Base-by-base conservation (phyloP, 331 rosid genomes). In the Quercus tomentella region DNA sequence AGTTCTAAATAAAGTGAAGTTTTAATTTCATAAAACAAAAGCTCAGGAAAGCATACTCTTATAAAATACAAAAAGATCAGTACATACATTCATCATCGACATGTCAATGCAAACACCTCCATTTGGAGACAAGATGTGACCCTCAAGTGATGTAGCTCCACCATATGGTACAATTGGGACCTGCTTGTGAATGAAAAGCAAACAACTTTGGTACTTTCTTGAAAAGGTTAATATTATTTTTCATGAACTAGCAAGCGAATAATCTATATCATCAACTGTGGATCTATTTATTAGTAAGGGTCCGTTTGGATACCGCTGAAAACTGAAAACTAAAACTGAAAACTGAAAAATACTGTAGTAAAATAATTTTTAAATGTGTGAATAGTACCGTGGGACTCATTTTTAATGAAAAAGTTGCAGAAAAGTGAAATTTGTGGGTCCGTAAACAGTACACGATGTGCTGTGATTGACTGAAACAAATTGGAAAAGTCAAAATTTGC, bases 91-190 rank as follows among this genome's bases (percentile, higher is more conserved):
- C 99, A 95, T 92, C 28, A 78, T 65, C 23, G 93, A 81, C 99
- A 92, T 91, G 89, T 95, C 97, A 69, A 95, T 84, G 80, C 97
- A 95, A 83, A 92, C 96, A 71, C 99, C 99, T 77, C 99, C 99
- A 55, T 85, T 35, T 61, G 97, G 97, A 57, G 91, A 86, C 85
- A 95, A 87, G 77, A 97, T 95, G 92, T 95, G 99, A 51, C 99
- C 99, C 89, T 95, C 99, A 77, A 92, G 80, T 70, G 99, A 95
- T 52, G 99, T 95, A 84, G 99, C 99, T 76, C 99, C 99, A 1
- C 97, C 99, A 70, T 92, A 95, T 18, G 99, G 99, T 78, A 95
- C 97, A 80, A 95, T 91, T 11, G 99, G 97, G 77, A 94, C 88
- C 98, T 94, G 88, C 63, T 41, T 56, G 76, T n/a, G 71, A 21